phyloP scores from a whole-genome alignment of 495 filamentous ascomycete species.

The Tuber calosporum region DNA sequence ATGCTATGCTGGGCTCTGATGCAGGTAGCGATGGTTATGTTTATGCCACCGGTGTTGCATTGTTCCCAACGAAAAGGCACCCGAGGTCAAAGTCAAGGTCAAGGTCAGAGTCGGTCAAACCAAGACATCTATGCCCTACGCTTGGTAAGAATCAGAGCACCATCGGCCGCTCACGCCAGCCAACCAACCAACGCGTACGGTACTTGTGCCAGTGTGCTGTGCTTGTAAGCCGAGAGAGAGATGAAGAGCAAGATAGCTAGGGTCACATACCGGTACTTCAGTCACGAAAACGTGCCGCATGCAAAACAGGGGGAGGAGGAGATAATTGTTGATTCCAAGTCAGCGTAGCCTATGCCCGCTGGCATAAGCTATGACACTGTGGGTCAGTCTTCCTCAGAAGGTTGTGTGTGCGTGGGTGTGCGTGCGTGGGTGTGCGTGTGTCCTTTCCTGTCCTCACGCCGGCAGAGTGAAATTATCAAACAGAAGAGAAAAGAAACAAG shows the following conservation, averaged over 20 bases:
- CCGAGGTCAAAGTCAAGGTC: not conserved
- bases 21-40: not conserved
- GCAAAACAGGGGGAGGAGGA: not conserved
- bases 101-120: not conserved
- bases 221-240: too few species aligned
- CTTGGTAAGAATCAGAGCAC: not conserved
- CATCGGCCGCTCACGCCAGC: not conserved
- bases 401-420: not conserved
- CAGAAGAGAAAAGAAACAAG: not conserved
- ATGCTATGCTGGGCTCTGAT: not conserved
- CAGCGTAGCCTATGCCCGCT: not conserved
- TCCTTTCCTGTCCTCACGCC: not conserved
- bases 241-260: not conserved
- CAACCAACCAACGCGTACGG: not conserved
- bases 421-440: not conserved
- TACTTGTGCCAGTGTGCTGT: too few species aligned
- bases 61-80: not conserved
- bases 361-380: not conserved
- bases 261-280: not conserved
- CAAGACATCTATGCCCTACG: not conserved
- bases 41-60: not conserved
- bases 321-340: not conserved
- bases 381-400: not conserved
- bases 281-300: not conserved
- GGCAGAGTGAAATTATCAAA: not conserved